Base-by-base conservation (phyloP, 2,329 filamentous ascomycete species). In the Trichoderma sp. region DNA sequence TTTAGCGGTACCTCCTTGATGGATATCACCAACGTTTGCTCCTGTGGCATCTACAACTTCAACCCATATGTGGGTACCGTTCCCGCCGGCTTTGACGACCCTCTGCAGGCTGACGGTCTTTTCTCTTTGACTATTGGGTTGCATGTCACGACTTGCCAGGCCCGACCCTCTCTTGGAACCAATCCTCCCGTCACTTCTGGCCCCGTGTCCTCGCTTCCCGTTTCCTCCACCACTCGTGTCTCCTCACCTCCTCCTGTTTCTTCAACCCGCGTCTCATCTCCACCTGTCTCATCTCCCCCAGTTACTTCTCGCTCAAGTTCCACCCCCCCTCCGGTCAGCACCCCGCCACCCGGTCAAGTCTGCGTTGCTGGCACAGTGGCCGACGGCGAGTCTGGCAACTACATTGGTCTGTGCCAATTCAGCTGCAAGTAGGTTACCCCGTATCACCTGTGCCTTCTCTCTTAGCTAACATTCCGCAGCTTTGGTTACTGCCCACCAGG, bases 1-100 rank as follows among this genome's bases (percentile, higher is more conserved):
- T 70, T 86, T 5, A 78, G 78, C 17, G 82, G 79, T 8, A 82
- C 80, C 0, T 83, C 84, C 6, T 73, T 82, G 15, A 84, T 83
- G 75, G 79, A 86, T 42, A 81, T 87, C 45, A 76, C 78, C 2
- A 75, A 83, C 48, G 76, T 76, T 15, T 87, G 85, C 71, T 75
- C 81, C 22, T 86, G 83, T 67, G 83, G 84, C 2, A 77, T 86
- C 56, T 86, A 86, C 78, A 87, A 87, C 76, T 87, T 83, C 77
- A 87, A 87, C 68, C 80, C 83, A 13, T 87, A 84, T 69, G 83
- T 84, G 1, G 84, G 84, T 12, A 81, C 78, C 1, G 74, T 86
- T 5, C 83, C 84, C 5, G 72, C 74, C 0, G 73, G 75, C 25
- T 67, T 70, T 32, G 54, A 67, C 27, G 71, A 70, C 32, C 68